phyloP scores from a whole-genome alignment of 441 rosid species.

The Gossypium lobatum region DNA sequence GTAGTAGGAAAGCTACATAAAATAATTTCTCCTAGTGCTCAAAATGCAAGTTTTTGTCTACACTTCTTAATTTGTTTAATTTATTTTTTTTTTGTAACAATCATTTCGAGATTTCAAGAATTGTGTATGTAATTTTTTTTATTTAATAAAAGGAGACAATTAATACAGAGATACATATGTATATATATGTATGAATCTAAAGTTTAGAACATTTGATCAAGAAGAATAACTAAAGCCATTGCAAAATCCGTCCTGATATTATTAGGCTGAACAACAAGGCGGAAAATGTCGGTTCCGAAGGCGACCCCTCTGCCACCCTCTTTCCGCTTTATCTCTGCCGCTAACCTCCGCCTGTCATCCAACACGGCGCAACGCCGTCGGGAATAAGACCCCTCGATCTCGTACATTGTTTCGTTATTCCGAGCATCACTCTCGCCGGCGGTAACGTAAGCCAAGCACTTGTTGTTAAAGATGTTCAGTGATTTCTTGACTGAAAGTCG shows the following conservation, averaged over 20 bases:
- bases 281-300: slow-evolving; percentile 66
- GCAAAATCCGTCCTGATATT: slow-evolving; percentile 47
- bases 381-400: slow-evolving; percentile 71
- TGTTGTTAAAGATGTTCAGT: slow-evolving; percentile 36
- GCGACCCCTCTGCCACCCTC: slow-evolving; percentile 54
- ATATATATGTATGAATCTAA: background rate
- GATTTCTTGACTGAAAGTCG: slow-evolving; percentile 48
- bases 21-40: too few relatives aligned
- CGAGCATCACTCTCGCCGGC: background rate
- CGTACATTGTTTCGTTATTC: slow-evolving; percentile 33
- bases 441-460: slow-evolving; percentile 49
- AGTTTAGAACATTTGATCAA: slow-evolving; percentile 78
- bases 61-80: too few relatives aligned
- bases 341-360: slow-evolving; percentile 47
- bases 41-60: too few relatives aligned
- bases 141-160: too few relatives aligned
- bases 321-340: slow-evolving; percentile 64
- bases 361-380: slow-evolving; percentile 60
- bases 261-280: slow-evolving; percentile 54
- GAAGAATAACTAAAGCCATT: slow-evolving; percentile 79
- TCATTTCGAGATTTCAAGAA: too few relatives aligned
- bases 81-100: too few relatives aligned
- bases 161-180: background rate
- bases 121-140: too few relatives aligned
- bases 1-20: too few relatives aligned